These are phyloP conservation scores for Exophiala oligosperma DNA, from an alignment of 2,329 filamentous ascomycete genomes.

Conservation along the genomic window DNA sequence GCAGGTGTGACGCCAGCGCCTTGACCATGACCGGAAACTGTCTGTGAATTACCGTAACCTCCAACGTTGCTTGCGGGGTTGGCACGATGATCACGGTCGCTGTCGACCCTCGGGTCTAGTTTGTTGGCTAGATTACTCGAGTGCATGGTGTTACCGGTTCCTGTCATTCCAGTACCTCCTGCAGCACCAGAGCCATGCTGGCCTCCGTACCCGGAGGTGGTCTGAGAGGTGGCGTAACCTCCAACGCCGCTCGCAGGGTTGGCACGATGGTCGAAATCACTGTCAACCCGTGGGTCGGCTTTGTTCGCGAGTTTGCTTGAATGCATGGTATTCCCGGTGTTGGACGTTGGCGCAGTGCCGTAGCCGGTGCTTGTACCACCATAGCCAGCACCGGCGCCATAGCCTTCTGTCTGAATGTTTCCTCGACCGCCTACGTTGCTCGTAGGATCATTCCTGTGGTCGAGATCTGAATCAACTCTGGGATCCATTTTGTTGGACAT, in stretches of 20 bases:
- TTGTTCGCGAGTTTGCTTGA: slow-evolving; percentile 49
- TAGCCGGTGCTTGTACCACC: too few species aligned
- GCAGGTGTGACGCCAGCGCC: background rate
- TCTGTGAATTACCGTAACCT: background rate
- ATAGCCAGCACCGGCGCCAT: slow-evolving; percentile 7
- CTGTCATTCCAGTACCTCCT: slow-evolving; percentile 2
- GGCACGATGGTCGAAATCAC: slow-evolving; percentile 28
- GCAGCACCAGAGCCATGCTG: background rate
- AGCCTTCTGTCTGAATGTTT: slow-evolving; percentile 12
- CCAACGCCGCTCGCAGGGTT: slow-evolving; percentile 10
- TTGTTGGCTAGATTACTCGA: slow-evolving; percentile 47
- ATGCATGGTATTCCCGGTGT: background rate
- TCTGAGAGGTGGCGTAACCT: slow-evolving; percentile 15
- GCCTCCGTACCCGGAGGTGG: background rate
- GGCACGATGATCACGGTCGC: slow-evolving; percentile 23
- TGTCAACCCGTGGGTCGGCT: slow-evolving; percentile 32
- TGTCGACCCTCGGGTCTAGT: slow-evolving; percentile 30
- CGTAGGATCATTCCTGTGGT: slow-evolving; percentile 20
- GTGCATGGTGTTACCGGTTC: slow-evolving; percentile 17
- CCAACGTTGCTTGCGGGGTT: slow-evolving; percentile 6
- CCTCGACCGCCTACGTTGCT: slow-evolving; percentile 17
- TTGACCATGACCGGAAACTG: too few species aligned
- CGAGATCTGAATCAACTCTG: slow-evolving; percentile 37
- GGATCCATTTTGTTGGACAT: slow-evolving; percentile 45
- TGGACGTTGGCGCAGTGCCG: too few species aligned